A percentile compares a stretch with the other conserved stretches of the same genome.
These are phyloP conservation scores for Taphrina pruni DNA, from an alignment of 1,139 yeast genomes.

Conservation along the genomic window DNA sequence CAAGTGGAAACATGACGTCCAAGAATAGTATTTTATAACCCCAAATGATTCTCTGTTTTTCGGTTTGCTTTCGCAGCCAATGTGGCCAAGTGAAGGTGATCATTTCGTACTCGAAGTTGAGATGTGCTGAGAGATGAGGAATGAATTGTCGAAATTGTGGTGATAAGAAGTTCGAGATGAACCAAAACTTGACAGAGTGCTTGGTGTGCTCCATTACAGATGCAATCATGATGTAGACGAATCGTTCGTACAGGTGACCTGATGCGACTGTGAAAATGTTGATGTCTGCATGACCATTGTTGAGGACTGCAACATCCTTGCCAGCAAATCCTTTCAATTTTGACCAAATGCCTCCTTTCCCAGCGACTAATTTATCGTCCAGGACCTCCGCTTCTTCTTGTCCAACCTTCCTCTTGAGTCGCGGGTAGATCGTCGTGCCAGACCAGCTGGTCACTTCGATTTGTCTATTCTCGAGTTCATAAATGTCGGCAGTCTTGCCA, in stretches of 20 bases:
- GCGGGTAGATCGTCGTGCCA: slow-evolving; percentile 60
- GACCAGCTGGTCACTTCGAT: slow-evolving; percentile 50
- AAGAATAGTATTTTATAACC: slow-evolving; percentile 84
- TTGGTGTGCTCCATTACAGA: slow-evolving; percentile 70
- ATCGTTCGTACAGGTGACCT: slow-evolving; percentile 76
- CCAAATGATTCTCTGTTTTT: slow-evolving; percentile 80
- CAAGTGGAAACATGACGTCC: slow-evolving; percentile 84
- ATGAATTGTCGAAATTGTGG: slow-evolving; percentile 63
- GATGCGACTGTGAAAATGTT: slow-evolving; percentile 85
- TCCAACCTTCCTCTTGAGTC: slow-evolving; percentile 57
- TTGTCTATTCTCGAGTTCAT: slow-evolving; percentile 52
- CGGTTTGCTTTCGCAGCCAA: slow-evolving; percentile 81
- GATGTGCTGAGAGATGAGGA: slow-evolving; percentile 65
- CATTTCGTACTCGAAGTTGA: slow-evolving; percentile 70
- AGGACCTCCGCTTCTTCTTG: slow-evolving; percentile 54
- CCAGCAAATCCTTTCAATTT: slow-evolving; percentile 20
- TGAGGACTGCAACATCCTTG: slow-evolving; percentile 24
- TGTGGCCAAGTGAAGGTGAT: slow-evolving; percentile 89
- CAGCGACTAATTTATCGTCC: slow-evolving; percentile 41
- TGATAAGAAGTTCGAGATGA: slow-evolving; percentile 78
- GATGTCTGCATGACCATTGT: slow-evolving; percentile 61
- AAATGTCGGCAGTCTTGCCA: slow-evolving; percentile 56
- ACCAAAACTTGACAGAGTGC: slow-evolving; percentile 80
- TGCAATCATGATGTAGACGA: slow-evolving; percentile 75
- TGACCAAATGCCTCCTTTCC: slow-evolving; percentile 20